Conservation (phyloP, 2,329 filamentous ascomycete species). For the Ampelomyces quisqualis region DNA sequence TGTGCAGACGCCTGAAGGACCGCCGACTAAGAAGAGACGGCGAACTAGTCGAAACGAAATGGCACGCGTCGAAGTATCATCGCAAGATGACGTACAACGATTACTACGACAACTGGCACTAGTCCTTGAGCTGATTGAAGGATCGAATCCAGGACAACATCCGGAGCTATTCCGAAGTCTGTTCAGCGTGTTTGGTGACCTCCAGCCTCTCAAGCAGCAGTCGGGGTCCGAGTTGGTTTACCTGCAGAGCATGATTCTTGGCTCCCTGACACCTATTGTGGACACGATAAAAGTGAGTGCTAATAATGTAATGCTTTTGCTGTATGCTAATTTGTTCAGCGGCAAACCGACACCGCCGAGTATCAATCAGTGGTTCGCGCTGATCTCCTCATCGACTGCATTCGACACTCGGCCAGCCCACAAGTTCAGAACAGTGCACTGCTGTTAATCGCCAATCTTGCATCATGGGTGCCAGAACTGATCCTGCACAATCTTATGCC, state of each 20-base stretch:
- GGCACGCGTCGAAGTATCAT: constrained; percentile 61
- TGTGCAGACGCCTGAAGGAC: constrained; percentile 69
- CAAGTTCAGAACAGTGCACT: constrained; percentile 92
- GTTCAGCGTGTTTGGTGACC: constrained; percentile 80
- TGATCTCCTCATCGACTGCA: constrained; percentile 89
- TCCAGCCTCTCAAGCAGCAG: constrained; percentile 80
- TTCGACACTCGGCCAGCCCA: constrained; percentile 86
- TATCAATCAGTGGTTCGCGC: constrained; percentile 80
- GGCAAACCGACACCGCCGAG: constrained; percentile 57
- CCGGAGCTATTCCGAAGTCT: constrained; percentile 74
- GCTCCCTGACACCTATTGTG: constrained; percentile 80
- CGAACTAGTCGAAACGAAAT: constrained; percentile 73
- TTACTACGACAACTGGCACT: constrained; percentile 78
- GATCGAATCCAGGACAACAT: constrained; percentile 72
- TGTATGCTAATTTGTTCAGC: constrained; percentile 9
- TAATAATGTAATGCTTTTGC: background rate
- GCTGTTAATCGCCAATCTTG: constrained; percentile 81
- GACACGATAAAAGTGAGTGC: constrained; percentile 63
- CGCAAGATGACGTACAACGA: constrained; percentile 64
- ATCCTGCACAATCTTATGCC: constrained; percentile 98
- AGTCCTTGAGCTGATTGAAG: constrained; percentile 84
- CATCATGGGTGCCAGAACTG: constrained; percentile 82
- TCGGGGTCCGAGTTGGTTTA: constrained; percentile 87
- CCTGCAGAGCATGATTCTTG: constrained; percentile 79
- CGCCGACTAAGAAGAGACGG: constrained; percentile 74